Percentiles rank a stretch among this genome's conserved stretches.
Conservation (phyloP, 2,329 filamentous ascomycete species). For the Clonostachys solani region DNA sequence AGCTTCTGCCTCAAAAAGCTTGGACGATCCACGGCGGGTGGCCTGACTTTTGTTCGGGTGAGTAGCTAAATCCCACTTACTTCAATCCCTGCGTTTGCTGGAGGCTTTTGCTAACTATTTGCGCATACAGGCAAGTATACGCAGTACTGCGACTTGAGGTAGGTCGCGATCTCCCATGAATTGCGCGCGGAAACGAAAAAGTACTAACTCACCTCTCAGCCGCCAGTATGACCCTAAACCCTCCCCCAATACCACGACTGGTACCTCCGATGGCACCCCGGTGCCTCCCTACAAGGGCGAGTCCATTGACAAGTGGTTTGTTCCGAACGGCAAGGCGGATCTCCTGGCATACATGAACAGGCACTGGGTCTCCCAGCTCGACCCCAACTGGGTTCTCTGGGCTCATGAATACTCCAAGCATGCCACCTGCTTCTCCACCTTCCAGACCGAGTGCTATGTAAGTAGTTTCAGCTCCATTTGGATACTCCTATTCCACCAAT, state of each 20-base stretch:
- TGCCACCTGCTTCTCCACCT: slow-evolving; percentile 63
- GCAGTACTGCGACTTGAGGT: slow-evolving; percentile 60
- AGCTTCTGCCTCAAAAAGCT: slow-evolving; percentile 50
- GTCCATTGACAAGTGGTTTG: slow-evolving; percentile 53
- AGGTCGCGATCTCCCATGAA: too few relatives aligned
- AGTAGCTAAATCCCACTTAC: too few relatives aligned
- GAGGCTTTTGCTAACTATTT: too few relatives aligned
- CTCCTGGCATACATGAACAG: slow-evolving; percentile 63
- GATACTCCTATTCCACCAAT: too few relatives aligned
- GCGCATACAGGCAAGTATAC: slow-evolving; percentile 50
- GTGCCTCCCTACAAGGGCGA: slow-evolving; percentile 56
- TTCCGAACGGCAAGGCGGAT: slow-evolving; percentile 52
- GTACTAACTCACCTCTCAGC: too few relatives aligned
- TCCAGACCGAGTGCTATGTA: slow-evolving; percentile 59
- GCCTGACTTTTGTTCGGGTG: slow-evolving; percentile 45
- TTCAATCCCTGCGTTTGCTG: too few relatives aligned
- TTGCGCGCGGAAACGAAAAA: too few relatives aligned
- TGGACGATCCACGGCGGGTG: slow-evolving; percentile 60
- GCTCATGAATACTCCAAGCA: slow-evolving; percentile 66
- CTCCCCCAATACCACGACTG: slow-evolving; percentile 59
- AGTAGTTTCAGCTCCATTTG: neutral
- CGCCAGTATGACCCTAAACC: slow-evolving; percentile 61
- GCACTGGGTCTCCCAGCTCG: slow-evolving; percentile 55
- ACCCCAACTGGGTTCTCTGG: slow-evolving; percentile 58
- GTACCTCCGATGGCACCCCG: slow-evolving; percentile 41